Base-by-base conservation (phyloP, 2,329 filamentous ascomycete genomes). In the Colletotrichum sp. region DNA sequence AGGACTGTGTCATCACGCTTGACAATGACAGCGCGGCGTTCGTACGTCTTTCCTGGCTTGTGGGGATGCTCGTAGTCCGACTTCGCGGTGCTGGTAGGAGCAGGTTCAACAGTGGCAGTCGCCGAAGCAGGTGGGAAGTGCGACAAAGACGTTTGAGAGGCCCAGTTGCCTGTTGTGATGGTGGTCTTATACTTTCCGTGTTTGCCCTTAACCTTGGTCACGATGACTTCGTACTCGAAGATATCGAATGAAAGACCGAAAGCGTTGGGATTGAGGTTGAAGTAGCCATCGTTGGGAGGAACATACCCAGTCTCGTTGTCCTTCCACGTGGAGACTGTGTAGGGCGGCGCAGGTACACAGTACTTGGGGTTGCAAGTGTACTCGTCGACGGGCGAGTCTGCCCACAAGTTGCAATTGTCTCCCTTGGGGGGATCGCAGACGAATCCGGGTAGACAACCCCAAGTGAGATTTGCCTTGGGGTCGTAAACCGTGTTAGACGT, bases 221-320 rank as follows among this genome's bases (percentile, higher is more conserved):
- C 79, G 13, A 87, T 79, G 2, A 85, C 79, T 7, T 88, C 80
- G 29, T 87, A 83, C 25, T 87, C 86, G 76, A 93, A 94, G 22
- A 94, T 92, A 57, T 89, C 89, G 75, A 91, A 93, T 66, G 87
- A 89, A 19, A 95, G 85, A 6, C 92, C 93, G 74, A 95, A 95
- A 0, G 87, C 87, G 2, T 86, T 82, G 0, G 93, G 91, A 71
- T 92, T 86, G n/a, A 95, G 87, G 75, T 94, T 89, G 84, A 92
- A 95, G 81, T 94, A 94, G 5, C 89, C 90, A 0, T 86, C 81
- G 1, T 85, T 87, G 2, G 89, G 86, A 3, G 89, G 89, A 77
- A 89, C 92, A 80, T 90, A 92, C 19, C 83, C 78, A 0, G 89
- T 91, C 59, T 85, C 25, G 25, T 25, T 25, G 25, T 25, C 25